Evolutionary conservation across 768 basidiomycete genomes (phyloP), one percentile per base, ranked within the genome.

Genomic region (Russula emetica): DNA sequence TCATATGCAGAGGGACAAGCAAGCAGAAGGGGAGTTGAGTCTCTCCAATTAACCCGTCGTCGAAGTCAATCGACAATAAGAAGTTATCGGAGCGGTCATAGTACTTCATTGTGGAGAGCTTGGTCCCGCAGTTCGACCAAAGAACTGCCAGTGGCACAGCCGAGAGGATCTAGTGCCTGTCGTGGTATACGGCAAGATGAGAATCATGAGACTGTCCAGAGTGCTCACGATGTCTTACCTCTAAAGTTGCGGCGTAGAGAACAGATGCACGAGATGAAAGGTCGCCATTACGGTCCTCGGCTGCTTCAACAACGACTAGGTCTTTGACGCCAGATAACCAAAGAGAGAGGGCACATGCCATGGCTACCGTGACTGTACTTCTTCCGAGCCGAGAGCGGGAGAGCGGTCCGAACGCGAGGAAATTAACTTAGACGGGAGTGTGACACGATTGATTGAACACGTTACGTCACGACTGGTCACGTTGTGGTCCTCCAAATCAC

Each of bases 171-270:
- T 10, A 84, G 70, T 0, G 77, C 77, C 83, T 84, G 40, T 65
- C 22, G 67, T 9, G 78, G 76, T 70, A 75, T 81, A 45, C 9
- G 8, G 44, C n/a, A 16, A 51, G 72, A 69, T 28, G 78, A 72
- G 10, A 61, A 40, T 14, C 26, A n/a, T n/a, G n/a, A n/a, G n/a
- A n/a, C n/a, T 7, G 22, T 61, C 1, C 18, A 49, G 47, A 7
- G 38, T 50, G 34, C 9, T 42, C n/a, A 53, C 11, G 30, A 60
- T 22, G 22, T 47, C 71, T 51, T 64, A 79, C 82, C 73, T 83
- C 83, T 18, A 84, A 72, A 11, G 83, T 83, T 36, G 80, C 78
- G 38, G 83, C 79, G 66, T 84, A 83, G 32, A 83, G 69, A 1
- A 77, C 74, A 5, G 79, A 62, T 0, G 83, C 81, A 22, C 82